These are phyloP conservation scores for Eutypa lata DNA, from an alignment of 2,329 filamentous ascomycete species.

Conservation along the genomic window DNA sequence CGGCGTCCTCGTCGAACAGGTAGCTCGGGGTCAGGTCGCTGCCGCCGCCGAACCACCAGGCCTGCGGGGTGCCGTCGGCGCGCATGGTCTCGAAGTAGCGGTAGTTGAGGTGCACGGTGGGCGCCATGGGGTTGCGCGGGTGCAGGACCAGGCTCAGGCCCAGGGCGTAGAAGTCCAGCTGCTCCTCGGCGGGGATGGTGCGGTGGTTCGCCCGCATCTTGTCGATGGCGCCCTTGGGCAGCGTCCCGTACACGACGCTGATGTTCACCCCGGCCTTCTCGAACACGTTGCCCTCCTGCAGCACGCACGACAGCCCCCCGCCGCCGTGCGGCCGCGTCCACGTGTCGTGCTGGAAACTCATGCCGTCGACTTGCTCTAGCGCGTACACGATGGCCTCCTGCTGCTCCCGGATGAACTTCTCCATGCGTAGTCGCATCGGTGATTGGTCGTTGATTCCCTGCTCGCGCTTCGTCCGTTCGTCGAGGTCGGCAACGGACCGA, in stretches of 20 bases:
- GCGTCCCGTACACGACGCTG: conserved; percentile 87
- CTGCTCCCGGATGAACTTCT: conserved; percentile 90
- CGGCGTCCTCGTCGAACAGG: conserved; percentile 93
- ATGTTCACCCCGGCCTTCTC: conserved; percentile 97
- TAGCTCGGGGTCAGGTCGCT: conserved; percentile 92
- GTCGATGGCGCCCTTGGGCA: conserved; percentile 81
- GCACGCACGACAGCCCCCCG: conserved; percentile 88
- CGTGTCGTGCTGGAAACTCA: conserved; percentile 76
- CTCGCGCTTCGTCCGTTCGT: conserved; percentile 77
- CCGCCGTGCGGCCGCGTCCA: conserved; percentile 88
- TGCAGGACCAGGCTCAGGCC: conserved; percentile 92
- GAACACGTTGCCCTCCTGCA: conserved; percentile 95
- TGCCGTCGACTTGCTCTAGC: conserved; percentile 80
- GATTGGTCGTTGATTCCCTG: conserved; percentile 71
- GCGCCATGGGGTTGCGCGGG: conserved; percentile 92
- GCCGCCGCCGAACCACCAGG: conserved; percentile 98
- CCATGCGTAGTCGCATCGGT: conserved; percentile 97
- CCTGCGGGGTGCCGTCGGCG: conserved; percentile 73
- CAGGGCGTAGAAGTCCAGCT: conserved; percentile 92
- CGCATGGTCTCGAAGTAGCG: conserved; percentile 96
- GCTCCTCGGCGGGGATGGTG: conserved; percentile 66
- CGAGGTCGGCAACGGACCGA: conserved; percentile 78
- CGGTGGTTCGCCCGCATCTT: conserved; percentile 97
- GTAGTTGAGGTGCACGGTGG: conserved; percentile 97
- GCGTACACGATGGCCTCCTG: conserved; percentile 83